Evolutionary conservation across 805 yeast genomes (phyloP).

Genomic region (Metschnikowia gelsemii): DNA sequence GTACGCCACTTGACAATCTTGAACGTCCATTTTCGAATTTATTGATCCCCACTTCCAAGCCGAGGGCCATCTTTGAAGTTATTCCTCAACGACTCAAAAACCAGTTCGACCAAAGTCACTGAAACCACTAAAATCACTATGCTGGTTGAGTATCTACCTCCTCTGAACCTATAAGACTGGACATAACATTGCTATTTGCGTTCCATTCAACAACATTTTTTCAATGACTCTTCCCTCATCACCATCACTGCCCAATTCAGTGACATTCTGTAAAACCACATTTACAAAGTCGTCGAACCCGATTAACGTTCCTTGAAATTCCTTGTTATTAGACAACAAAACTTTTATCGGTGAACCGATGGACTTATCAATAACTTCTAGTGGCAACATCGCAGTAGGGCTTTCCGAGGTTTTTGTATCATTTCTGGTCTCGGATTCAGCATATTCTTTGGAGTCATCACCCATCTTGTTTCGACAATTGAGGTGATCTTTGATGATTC

Average conservation of each 20-base stretch:
- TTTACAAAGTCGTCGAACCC: constrained; percentile 97
- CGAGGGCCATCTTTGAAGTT: no score
- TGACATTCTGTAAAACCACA: constrained; percentile 80
- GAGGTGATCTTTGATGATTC: not conserved
- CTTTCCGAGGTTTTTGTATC: not conserved
- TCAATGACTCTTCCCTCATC: constrained; percentile 46
- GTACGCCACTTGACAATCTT: not conserved
- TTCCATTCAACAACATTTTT: constrained; percentile 68
- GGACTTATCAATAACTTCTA: constrained; percentile 85
- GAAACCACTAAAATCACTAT: no score
- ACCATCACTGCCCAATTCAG: constrained; percentile 52
- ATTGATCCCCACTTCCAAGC: not conserved
- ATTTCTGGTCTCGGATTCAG: not conserved
- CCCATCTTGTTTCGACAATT: not conserved
- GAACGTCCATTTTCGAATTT: no score
- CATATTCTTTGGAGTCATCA: not conserved
- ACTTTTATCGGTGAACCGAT: constrained; percentile 80
- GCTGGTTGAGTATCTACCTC: no score
- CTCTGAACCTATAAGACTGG: constrained; percentile 4
- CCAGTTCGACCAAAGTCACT: no score
- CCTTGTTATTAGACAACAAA: constrained; percentile 59
- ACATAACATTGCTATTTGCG: constrained; percentile 64
- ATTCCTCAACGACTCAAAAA: no score
- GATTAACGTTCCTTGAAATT: constrained; percentile 81
- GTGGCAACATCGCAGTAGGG: constrained; percentile 48